A percentile compares a stretch with the other conserved stretches of the same genome.
These are phyloP conservation scores for Microthyrium microscopicum DNA, from an alignment of 2,329 filamentous ascomycete genomes.

Conservation along the genomic window DNA sequence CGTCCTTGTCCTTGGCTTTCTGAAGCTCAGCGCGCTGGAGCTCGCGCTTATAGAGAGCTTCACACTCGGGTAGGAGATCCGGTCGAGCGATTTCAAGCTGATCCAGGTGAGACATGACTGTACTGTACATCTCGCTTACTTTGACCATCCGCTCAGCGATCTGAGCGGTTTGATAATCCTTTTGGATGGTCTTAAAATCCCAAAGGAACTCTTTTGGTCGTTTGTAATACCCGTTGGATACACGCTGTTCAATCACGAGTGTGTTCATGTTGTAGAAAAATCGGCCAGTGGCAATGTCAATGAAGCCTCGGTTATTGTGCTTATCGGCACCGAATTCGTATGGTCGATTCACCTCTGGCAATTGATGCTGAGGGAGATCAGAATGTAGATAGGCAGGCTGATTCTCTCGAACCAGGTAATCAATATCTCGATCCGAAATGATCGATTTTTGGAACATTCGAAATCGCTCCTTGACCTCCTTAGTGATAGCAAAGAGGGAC, in stretches of 20 bases:
- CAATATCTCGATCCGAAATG: slow-evolving; percentile 56
- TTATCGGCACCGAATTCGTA: slow-evolving; percentile 68
- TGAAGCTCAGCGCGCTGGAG: slow-evolving; percentile 43
- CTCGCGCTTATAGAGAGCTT: slow-evolving; percentile 56
- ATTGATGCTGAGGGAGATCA: slow-evolving; percentile 38
- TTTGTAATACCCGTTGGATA: slow-evolving; percentile 93
- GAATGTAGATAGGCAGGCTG: slow-evolving; percentile 50
- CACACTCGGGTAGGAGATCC: slow-evolving; percentile 53
- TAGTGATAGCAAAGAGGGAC: slow-evolving; percentile 85
- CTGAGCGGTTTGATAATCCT: slow-evolving; percentile 67
- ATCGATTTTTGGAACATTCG: slow-evolving; percentile 71
- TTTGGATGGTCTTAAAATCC: slow-evolving; percentile 70
- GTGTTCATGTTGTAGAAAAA: slow-evolving; percentile 94
- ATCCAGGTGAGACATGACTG: slow-evolving; percentile 85
- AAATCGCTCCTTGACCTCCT: slow-evolving; percentile 83
- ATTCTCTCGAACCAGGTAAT: slow-evolving; percentile 70
- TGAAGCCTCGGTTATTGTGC: slow-evolving; percentile 59
- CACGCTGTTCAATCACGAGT: slow-evolving; percentile 81
- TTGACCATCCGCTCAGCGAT: slow-evolving; percentile 71
- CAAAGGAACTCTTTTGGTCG: slow-evolving; percentile 76
- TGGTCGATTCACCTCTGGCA: slow-evolving; percentile 45
- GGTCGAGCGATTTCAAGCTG: slow-evolving; percentile 52
- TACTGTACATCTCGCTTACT: slow-evolving; percentile 79
- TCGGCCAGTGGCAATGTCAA: slow-evolving; percentile 59
- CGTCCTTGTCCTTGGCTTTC: not conserved